Evolutionary conservation across 371 early-diverging fungal genomes (phyloP), one percentile per base, ranked within the genome.

Genomic region (Syncephalastrum contaminatum): DNA sequence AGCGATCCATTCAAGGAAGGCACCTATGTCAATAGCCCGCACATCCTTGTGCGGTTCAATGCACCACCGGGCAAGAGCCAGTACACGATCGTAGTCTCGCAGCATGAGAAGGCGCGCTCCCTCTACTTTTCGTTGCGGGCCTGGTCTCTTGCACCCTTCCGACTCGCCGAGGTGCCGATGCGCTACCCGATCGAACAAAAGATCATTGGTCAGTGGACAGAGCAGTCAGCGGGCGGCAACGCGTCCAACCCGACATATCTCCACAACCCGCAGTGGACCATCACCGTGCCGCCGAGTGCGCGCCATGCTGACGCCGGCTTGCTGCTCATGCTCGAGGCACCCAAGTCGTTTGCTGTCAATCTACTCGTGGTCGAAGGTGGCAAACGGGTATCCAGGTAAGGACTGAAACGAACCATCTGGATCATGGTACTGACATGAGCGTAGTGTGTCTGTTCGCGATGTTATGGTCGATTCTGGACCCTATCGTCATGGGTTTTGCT

Each of bases 21-120:
- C 14, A 86, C 85, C 16, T 93, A 92, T 67, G 87, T 92, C 44
- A 94, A 94, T 61, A 88, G 86, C 49, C 93, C 90, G 4, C 92
- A 93, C 67, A 87, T 90, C 45, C 72, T 93, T 60, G 86, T 86
- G 19, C 77, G 88, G 13, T 88, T 91, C 58, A 82, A 79, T 55
- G 86, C 85, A 7, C 85, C 86, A 5, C 71, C 78, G 5, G 89
- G 88, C 5, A 66, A 61, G 12, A 75, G 70, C 43, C 62, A 77
- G 39, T 91, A 89, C 63, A 90, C 91, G 0, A 72, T 92, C 58
- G 92, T 94, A 10, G 78, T 91, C 18, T 89, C 90, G 13, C 93
- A 93, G 64, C 88, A 87, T 67, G 82, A 90, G 52, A 88, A 88
- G 58, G 73, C 73, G 4, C 67, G 80, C 53, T 66, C 88, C 7